These are phyloP conservation scores for Plenodomus tracheiphilus DNA, from an alignment of 2,329 filamentous ascomycete genomes.

Conservation along the genomic window DNA sequence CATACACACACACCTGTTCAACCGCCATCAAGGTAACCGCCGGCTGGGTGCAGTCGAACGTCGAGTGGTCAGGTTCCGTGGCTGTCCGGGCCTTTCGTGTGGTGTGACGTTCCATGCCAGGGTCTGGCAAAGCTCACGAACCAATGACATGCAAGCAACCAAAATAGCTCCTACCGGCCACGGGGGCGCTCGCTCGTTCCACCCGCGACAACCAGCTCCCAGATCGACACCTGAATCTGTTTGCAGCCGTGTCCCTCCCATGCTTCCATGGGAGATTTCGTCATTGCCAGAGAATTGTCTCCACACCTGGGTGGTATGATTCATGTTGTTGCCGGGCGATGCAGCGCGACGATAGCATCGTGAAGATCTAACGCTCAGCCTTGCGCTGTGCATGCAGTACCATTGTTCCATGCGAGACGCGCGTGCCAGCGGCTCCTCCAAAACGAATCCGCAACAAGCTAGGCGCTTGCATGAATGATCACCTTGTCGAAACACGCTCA, in stretches of 20 bases:
- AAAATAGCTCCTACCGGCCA: slow-evolving; percentile 15
- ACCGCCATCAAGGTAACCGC: slow-evolving; percentile 3
- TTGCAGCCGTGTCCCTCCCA: slow-evolving; percentile 4
- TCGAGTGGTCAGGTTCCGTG: slow-evolving; percentile 5
- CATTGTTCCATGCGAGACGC: background rate
- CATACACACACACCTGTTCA: background rate
- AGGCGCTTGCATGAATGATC: slow-evolving; percentile 31
- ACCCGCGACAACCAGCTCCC: slow-evolving; percentile 5
- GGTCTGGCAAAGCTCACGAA: too few relatives aligned
- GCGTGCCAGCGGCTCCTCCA: background rate
- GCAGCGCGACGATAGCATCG: background rate
- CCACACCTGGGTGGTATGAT: background rate
- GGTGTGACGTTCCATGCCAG: slow-evolving; percentile 8
- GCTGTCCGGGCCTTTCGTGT: slow-evolving; percentile 8
- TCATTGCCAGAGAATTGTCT: background rate
- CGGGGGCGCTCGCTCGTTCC: slow-evolving; percentile 4
- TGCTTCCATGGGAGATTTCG: slow-evolving; percentile 2
- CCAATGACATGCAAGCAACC: slow-evolving; percentile 10
- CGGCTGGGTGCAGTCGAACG: slow-evolving; percentile 1
- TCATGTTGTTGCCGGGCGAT: background rate
- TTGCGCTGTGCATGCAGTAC: background rate
- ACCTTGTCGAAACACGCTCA: slow-evolving; percentile 30
- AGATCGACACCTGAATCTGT: slow-evolving; percentile 12
- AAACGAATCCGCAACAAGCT: slow-evolving; percentile 31
- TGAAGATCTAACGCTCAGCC: background rate